These are phyloP conservation scores for Arthrobotrys megalospora DNA, from an alignment of 2,329 filamentous ascomycete genomes.

Conservation along the genomic window DNA sequence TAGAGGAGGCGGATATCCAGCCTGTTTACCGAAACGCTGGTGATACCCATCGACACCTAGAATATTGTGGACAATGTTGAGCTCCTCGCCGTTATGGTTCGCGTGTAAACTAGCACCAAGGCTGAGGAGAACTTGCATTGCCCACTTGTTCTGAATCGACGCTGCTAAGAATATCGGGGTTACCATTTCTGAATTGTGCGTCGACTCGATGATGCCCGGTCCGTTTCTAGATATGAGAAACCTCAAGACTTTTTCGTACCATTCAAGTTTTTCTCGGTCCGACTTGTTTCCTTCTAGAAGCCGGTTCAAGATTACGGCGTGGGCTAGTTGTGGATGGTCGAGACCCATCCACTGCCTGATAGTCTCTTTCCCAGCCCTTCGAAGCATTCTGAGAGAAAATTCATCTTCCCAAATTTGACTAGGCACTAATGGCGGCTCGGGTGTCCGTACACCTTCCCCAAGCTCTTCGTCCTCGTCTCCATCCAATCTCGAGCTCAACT, in stretches of 20 bases:
- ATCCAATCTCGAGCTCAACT: not conserved
- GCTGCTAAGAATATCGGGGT: constrained; percentile 81
- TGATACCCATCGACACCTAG: not conserved
- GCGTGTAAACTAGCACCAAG: constrained; percentile 78
- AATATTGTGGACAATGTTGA: constrained; percentile 70
- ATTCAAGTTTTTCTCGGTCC: constrained; percentile 22
- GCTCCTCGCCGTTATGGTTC: constrained; percentile 73
- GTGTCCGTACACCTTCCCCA: too few species aligned
- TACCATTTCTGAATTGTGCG: constrained; percentile 71
- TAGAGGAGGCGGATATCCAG: too few species aligned
- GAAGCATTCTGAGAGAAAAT: not conserved
- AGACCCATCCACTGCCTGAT: constrained; percentile 61
- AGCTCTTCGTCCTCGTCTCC: too few species aligned
- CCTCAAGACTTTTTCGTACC: constrained; percentile 68
- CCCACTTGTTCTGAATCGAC: constrained; percentile 72
- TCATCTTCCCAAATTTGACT: too few species aligned
- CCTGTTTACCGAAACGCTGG: too few species aligned
- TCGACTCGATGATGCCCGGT: constrained; percentile 76
- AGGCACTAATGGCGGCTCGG: too few species aligned
- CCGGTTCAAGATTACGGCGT: constrained; percentile 61
- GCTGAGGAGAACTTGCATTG: constrained; percentile 76
- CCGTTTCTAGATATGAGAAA: constrained; percentile 75
- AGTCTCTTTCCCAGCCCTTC: constrained; percentile 34
- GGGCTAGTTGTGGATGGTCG: constrained; percentile 53
- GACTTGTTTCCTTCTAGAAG: constrained; percentile 59